Percentiles rank a stretch among this genome's conserved stretches.
These are phyloP conservation scores for Bassia scoparia DNA, from an alignment of 148 eudicot species.

Conservation along the genomic window DNA sequence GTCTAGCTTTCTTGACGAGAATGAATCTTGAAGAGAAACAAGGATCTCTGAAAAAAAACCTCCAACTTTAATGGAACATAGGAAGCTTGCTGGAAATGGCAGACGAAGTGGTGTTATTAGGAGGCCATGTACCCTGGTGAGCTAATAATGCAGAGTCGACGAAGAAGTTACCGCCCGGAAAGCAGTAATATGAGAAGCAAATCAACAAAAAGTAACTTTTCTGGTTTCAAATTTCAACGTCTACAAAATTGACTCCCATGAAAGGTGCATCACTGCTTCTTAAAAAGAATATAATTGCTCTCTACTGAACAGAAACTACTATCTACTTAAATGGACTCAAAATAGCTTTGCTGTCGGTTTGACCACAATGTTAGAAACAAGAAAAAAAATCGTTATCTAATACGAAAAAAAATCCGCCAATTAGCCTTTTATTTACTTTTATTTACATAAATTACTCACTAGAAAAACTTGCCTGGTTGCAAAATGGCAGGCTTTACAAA, in stretches of 20 bases:
- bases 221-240: neutral
- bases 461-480: constrained; percentile 11
- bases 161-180: constrained; percentile 56
- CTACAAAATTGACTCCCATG: neutral
- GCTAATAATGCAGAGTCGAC: constrained; percentile 77
- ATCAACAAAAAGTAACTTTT: constrained; percentile 46
- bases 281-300: neutral
- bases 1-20: constrained; percentile 33
- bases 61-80: constrained; percentile 23
- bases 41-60: constrained; percentile 8
- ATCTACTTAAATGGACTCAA: neutral
- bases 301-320: neutral
- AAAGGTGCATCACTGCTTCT: neutral
- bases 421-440: neutral
- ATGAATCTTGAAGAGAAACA: constrained; percentile 23
- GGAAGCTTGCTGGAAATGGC: constrained; percentile 26
- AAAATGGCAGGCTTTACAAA: constrained; percentile 52
- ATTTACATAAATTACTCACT: neutral
- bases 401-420: neutral
- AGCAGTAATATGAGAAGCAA: constrained; percentile 42
- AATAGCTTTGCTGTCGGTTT: neutral
- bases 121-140: constrained; percentile 67
- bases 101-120: constrained; percentile 36
- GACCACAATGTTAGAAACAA: neutral
- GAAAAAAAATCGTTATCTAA: neutral